Evolutionary conservation across 768 basidiomycete species (phyloP).

Genomic region (Rhizopogon vulgaris): DNA sequence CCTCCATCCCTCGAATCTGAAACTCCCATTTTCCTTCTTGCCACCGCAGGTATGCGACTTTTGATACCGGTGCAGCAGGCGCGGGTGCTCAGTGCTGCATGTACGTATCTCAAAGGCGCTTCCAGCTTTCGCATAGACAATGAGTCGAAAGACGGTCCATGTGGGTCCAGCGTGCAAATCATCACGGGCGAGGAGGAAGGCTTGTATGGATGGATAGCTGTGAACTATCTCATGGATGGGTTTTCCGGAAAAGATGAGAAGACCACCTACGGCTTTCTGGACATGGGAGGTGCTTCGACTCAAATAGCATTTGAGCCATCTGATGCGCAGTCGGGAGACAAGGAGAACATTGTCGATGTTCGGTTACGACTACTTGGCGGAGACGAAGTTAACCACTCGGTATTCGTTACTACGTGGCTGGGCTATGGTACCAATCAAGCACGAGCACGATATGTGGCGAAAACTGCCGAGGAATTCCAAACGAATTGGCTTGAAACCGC

Average conservation of each 20-base stretch:
- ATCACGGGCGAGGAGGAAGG: conserved; percentile 99
- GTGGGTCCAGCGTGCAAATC: conserved; percentile 88
- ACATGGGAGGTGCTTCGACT: conserved; percentile 99
- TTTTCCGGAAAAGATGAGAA: conserved; percentile 56
- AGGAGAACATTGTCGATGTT: conserved; percentile 66
- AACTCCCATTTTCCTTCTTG: conserved; percentile 91
- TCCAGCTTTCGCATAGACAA: conserved; percentile 75
- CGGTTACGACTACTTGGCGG: conserved; percentile 77
- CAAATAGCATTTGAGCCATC: conserved; percentile 97
- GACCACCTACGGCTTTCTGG: conserved; percentile 94
- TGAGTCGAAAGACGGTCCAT: conserved; percentile 66
- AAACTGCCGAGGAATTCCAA: conserved; percentile 42
- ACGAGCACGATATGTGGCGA: conserved; percentile 84
- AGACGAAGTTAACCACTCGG: conserved; percentile 80
- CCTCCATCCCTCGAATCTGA: conserved; percentile 79
- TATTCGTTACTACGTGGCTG: conserved; percentile 98
- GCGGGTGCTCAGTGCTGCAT: conserved; percentile 68
- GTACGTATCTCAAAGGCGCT: conserved; percentile 65
- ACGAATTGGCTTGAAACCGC: conserved; percentile 10
- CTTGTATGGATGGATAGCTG: conserved; percentile 96
- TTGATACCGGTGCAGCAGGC: conserved; percentile 64
- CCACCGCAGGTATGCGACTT: conserved; percentile 96
- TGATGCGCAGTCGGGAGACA: conserved; percentile 44
- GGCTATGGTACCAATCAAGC: conserved; percentile 98
- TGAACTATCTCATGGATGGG: conserved; percentile 98